Evolutionary conservation across 2,329 filamentous ascomycete genomes (phyloP), one percentile per base, ranked within the genome.

Genomic region (Alternaria brassicicola): DNA sequence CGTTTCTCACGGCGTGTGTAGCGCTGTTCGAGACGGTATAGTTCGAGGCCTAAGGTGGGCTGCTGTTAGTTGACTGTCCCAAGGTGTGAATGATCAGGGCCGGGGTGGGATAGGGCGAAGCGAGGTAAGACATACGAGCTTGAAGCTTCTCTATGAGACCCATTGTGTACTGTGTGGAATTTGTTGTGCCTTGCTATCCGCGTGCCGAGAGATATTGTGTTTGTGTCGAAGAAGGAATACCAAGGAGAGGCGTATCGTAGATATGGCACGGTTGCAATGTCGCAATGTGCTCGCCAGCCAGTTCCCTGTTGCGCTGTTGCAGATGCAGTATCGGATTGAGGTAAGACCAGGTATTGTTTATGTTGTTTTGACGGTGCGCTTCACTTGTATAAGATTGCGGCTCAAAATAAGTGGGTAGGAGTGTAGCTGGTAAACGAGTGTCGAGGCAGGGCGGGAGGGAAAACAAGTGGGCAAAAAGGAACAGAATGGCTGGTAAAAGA

Each of bases 21-120:
- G 71, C 92, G 90, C 82, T 97, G 90, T 82, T 98, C 94, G 67
- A 98, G 89, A 48, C 93, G 91, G 84, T 96, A 95, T 73, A 98
- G 87, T 83, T 98, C 93, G 71, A 96, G 86, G 79, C 94, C 78
- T 88, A 61, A 57, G 19, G 43, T 33, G 12, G 13, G 46, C 26
- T 33, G 19, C 12, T 53, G 64, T 61, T 28, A 63, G 41, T 51
- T 28, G 28, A 26, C 48, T 50, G 30, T 54, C 12, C n/a, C 45
- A 26, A 46, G 52, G 23, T 42, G 38, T 19, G 43, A 26, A 49
- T 15, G 46, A 46, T 50, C 31, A 57, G 42, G 38, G 60, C 49
- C 50, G 38, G 56, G 42, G 54, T 19, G 42, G 21, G 45, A 55
- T 33, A 13, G n/a, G 50, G 41, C 33, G 47, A 49, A 46, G 48